phyloP scores from a whole-genome alignment of 495 filamentous ascomycete species.

The Ascodesmis nigricans region DNA sequence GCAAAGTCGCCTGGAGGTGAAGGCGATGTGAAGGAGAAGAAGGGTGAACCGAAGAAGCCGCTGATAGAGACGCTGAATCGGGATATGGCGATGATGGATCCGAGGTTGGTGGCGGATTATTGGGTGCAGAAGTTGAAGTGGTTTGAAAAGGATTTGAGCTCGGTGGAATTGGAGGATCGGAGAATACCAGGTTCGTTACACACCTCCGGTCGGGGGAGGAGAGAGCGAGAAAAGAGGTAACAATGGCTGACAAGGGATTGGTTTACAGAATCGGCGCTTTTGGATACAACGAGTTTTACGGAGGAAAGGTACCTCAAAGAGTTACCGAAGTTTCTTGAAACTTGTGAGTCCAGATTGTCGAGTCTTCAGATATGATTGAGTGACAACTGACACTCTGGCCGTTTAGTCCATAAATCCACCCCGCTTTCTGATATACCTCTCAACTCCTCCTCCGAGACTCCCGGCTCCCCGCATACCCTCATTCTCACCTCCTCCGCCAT shows the following conservation, averaged over 20 bases:
- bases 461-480: constrained; percentile 69
- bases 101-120: constrained; percentile 62
- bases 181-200: constrained; percentile 50
- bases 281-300: constrained; percentile 53
- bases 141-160: constrained; percentile 58
- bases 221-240: neutral
- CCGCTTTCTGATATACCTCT: too few species aligned
- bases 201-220: neutral
- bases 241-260: constrained; percentile 4
- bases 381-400: neutral
- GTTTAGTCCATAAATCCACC: constrained; percentile 23
- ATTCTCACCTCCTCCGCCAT: constrained; percentile 59
- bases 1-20: too few species aligned
- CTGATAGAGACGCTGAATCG: constrained; percentile 38
- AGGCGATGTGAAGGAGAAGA: too few species aligned
- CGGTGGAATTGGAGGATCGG: constrained; percentile 61
- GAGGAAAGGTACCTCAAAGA: constrained; percentile 40
- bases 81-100: constrained; percentile 63
- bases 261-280: constrained; percentile 31
- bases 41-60: constrained; percentile 30
- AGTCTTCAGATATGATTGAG: too few species aligned
- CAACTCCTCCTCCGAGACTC: constrained; percentile 37
- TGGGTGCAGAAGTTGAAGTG: constrained; percentile 52
- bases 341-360: constrained; percentile 13
- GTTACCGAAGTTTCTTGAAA: constrained; percentile 55